Evolutionary conservation across 164 flowering plant species (phyloP), one percentile per base, ranked within the genome.

Genomic region (Stephania yunnanensis): DNA sequence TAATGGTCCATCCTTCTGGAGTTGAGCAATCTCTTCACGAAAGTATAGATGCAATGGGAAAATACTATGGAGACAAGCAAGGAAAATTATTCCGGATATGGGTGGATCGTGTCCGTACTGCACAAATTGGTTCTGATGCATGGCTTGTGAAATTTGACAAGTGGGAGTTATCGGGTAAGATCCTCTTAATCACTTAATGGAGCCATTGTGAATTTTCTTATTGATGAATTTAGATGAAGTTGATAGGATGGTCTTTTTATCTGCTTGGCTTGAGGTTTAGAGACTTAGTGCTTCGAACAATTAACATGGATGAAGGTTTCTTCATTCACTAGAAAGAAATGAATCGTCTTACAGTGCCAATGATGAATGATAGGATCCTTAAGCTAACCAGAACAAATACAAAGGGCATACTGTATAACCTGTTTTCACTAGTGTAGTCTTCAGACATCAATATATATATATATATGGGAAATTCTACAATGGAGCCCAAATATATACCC

Each of bases 81-180:
- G 93, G 91, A 61, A 87, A 86, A 72, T 80, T 78, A 25, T 89
- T 85, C 73, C 80, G 86, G 64, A 80, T 87, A 30, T 92, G 92
- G 95, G 86, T 89, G 61, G 97, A 92, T 84, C 84, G 80, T 63
- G 86, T 90, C 45, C 65, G 82, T 44, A 68, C 87, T 71, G 46
- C 88, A 36, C 83, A 89, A 78, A 86, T 88, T 72, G 80, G 90
- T 79, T 71, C 85, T 46, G 84, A 82, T 65, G 76, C 87, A 52
- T 92, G 91, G 92, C 84, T 89, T 4, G 91, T 89, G 81, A 92
- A 84, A 86, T 91, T 90, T 81, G 76, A 85, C 46, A 89, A 87
- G 83, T 92, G 92, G 90, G 94, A 91, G 68, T 73, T 75, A 50
- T 77, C 79, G 73, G 94, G 97, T 91, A 65, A 85, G 87, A 63